Base-by-base conservation (phyloP, 108 stramenopile genomes). In the Stephanodiscus minutulus region DNA sequence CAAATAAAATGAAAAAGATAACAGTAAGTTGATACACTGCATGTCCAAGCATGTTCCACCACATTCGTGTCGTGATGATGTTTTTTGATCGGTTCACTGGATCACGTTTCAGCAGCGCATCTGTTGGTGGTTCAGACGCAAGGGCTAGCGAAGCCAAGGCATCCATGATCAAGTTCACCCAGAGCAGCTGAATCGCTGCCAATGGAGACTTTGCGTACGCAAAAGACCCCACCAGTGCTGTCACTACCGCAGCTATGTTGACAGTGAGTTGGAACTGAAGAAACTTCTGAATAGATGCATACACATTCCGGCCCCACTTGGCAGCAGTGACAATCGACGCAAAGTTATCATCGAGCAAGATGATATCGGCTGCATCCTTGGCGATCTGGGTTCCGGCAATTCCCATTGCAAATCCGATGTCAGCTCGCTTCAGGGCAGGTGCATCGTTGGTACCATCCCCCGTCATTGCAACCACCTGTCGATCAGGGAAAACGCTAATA, bases 371-470 rank as follows among this genome's bases (percentile, higher is more conserved):
- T 2, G 97, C 97, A 83, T 95, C 88, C 70, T 96, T 94, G 53
- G 98, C 98, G 50, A 98, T 96, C 81, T 99, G 91, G 27, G 98
- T 99, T 50, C 98, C 98, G 37, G 97, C 84, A 73, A 98, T 86
- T 43, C 97, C 97, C 97, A 99, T 99, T 27, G 96, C 93, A 73
- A 99, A 94, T 17, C 98, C 97, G 58, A 99, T 96, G 70, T 99
- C 96, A n/a, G 97, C 97, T 66, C 94, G 76, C 81, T 98, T 99
- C 59, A 99, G 85, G 1, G 98, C 97, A 20, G 97, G 98, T 18
- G 98, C 98, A 74, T 99, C 98, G 77, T 99, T 99, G 10, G 98
- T 98, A 37, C 98, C 98, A 79, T 99, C 98, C 52, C 98, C 98
- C 0, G 98, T 99, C 84, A 98, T 97, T 46, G 96, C 97, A 59